phyloP scores from a whole-genome alignment of 1,284 basidiomycete species.

The Apiotrichum porosum region DNA sequence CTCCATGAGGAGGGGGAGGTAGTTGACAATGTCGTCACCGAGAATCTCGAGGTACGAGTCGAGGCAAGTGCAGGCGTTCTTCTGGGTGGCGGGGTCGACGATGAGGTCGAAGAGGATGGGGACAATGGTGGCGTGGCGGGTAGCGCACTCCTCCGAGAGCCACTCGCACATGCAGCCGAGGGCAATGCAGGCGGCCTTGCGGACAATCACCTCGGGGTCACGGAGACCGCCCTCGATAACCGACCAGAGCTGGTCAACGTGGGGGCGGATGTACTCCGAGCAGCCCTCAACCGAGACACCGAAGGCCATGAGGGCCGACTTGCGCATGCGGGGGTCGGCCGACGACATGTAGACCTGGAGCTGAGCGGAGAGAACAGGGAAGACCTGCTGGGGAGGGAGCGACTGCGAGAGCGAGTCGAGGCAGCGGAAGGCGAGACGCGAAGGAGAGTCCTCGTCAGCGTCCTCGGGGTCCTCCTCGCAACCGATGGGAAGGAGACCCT shows the following conservation, averaged over 20 bases:
- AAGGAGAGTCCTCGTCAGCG: slow-evolving; percentile 72
- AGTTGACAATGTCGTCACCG: slow-evolving; percentile 77
- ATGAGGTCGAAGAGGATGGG: slow-evolving; percentile 89
- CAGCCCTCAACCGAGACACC: slow-evolving; percentile 97
- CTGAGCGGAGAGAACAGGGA: slow-evolving; percentile 80
- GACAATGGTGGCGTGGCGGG: slow-evolving; percentile 77
- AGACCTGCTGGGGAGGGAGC: slow-evolving; percentile 92
- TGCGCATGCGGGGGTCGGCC: slow-evolving; percentile 69
- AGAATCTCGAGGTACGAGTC: slow-evolving; percentile 96
- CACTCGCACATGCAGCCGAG: slow-evolving; percentile 97
- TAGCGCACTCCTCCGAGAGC: slow-evolving; percentile 88
- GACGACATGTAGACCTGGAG: slow-evolving; percentile 79
- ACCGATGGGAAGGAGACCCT: slow-evolving; percentile 89
- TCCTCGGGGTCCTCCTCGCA: slow-evolving; percentile 86
- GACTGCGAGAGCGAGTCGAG: slow-evolving; percentile 91
- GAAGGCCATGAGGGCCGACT: slow-evolving; percentile 92
- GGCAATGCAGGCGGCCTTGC: slow-evolving; percentile 91
- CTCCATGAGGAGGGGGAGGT: slow-evolving; percentile 94
- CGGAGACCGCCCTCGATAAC: slow-evolving; percentile 84
- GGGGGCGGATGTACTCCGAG: slow-evolving; percentile 94
- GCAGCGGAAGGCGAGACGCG: slow-evolving; percentile 88
- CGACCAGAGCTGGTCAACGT: slow-evolving; percentile 91
- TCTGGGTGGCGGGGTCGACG: slow-evolving; percentile 81
- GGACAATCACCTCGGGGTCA: slow-evolving; percentile 77
- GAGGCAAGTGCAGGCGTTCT: slow-evolving; percentile 89